phyloP scores from a whole-genome alignment of 2,329 filamentous ascomycete species.

The Cadophora sp. region DNA sequence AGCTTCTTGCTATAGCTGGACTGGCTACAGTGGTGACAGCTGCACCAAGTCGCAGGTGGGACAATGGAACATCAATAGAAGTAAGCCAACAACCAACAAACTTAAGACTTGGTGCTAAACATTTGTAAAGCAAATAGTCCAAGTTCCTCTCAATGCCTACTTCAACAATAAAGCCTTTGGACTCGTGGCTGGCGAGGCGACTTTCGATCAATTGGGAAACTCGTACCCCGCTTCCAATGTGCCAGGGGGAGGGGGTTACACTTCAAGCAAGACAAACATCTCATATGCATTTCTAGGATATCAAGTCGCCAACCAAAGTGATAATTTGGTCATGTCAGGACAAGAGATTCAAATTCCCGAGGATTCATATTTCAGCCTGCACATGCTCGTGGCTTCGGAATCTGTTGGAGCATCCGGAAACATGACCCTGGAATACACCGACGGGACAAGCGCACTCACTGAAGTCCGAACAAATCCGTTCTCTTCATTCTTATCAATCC shows the following conservation, averaged over 20 bases:
- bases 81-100: background rate
- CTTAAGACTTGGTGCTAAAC: background rate
- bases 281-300: slow-evolving; percentile 53
- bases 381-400: slow-evolving; percentile 53
- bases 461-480: slow-evolving; percentile 54
- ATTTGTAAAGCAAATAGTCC: slow-evolving; percentile 29
- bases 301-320: slow-evolving; percentile 42
- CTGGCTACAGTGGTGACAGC: slow-evolving; percentile 25
- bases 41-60: slow-evolving; percentile 22
- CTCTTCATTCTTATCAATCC: slow-evolving; percentile 53
- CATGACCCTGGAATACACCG: slow-evolving; percentile 52
- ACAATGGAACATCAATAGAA: slow-evolving; percentile 23
- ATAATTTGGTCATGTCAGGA: slow-evolving; percentile 53
- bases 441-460: slow-evolving; percentile 49
- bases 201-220: slow-evolving; percentile 52
- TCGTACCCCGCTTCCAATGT: slow-evolving; percentile 50
- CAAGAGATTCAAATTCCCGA: slow-evolving; percentile 49
- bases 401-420: slow-evolving; percentile 49
- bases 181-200: slow-evolving; percentile 51
- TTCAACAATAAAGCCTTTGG: slow-evolving; percentile 59
- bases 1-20: slow-evolving; percentile 1
- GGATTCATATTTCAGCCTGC: slow-evolving; percentile 50
- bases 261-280: slow-evolving; percentile 51
- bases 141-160: slow-evolving; percentile 44
- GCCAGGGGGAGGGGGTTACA: slow-evolving; percentile 46